phyloP scores from a whole-genome alignment of 495 filamentous ascomycete genomes.

The Penicillium chermesinum region DNA sequence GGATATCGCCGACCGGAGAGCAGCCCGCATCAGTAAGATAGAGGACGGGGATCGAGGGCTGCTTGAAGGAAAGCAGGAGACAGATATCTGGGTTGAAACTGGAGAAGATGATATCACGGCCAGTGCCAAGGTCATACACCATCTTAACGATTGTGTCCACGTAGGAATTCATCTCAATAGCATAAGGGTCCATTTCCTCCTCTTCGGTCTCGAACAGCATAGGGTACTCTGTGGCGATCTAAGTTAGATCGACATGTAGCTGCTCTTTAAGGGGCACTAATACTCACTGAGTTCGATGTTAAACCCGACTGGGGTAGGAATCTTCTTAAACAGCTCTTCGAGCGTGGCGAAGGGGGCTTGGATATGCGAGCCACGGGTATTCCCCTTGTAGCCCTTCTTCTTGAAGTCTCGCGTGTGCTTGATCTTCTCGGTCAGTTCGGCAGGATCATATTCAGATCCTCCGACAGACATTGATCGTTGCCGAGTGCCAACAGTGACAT shows the following conservation, averaged over 20 bases:
- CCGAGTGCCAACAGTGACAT: slow-evolving; percentile 21
- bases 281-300: slow-evolving; percentile 90
- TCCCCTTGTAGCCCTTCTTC: slow-evolving; percentile 89
- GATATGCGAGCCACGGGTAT: slow-evolving; percentile 87
- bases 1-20: slow-evolving; percentile 72
- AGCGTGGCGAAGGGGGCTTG: slow-evolving; percentile 92
- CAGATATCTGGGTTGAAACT: slow-evolving; percentile 97
- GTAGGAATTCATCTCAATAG: slow-evolving; percentile 94
- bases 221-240: slow-evolving; percentile 68
- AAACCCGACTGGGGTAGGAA: slow-evolving; percentile 80
- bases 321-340: slow-evolving; percentile 82
- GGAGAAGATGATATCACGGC: slow-evolving; percentile 87
- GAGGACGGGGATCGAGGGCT: slow-evolving; percentile 87
- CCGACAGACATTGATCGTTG: slow-evolving; percentile 55
- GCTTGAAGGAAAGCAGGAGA: slow-evolving; percentile 89
- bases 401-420: slow-evolving; percentile 96
- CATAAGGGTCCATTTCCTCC: slow-evolving; percentile 96
- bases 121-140: slow-evolving; percentile 70
- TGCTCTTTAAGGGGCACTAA: slow-evolving; percentile 14
- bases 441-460: slow-evolving; percentile 44
- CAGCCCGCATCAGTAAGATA: slow-evolving; percentile 89
- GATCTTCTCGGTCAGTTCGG: slow-evolving; percentile 84
- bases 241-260: slow-evolving; percentile 28
- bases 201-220: slow-evolving; percentile 93
- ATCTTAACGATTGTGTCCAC: slow-evolving; percentile 87